Evolutionary conservation across 2,329 filamentous ascomycete genomes (phyloP), one percentile per base, ranked within the genome.

Genomic region (Aspergillus candidus): DNA sequence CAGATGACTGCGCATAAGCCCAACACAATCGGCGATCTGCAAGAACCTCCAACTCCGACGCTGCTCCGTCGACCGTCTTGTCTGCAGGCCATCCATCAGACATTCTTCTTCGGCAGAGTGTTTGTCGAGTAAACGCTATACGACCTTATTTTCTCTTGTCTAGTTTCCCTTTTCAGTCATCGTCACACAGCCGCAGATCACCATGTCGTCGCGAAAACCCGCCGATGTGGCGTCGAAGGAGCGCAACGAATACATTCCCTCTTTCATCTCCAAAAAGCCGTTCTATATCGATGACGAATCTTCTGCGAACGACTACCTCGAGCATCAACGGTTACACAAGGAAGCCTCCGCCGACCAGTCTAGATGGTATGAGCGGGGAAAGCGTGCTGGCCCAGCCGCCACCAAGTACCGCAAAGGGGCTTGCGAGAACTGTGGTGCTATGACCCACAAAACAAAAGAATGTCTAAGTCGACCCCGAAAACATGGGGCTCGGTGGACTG

Each of bases 401-500:
- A 98, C 93, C 54, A 98, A 96, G 63, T 98, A 87, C 65, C 87
- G 94, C 54, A 98, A 97, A 72, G 93, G 94, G 61, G 91, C 93
- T 41, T 98, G 93, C 71, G 91, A 97, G 69, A 98, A 98, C 70
- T 98, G 93, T 72, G 93, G 93, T 59, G 84, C 89, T 46, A 94
- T 97, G 86, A 89, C 87, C 53, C 93, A 98, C 71, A 94, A 94
- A 70, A 85, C 82, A 41, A 95, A 94, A 63, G 91, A 97, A 61
- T 98, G 93, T 62, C 71, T 98, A 40, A 88, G 84, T 59, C 79
- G 93, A 42, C 93, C 90, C 27, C 80, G 93, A 47, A 94, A 94
- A 40, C 82, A 84, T 44, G 91, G 93, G 50, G 93, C 93, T 10
- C 89, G 84, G 63, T 96, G 86, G 82, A 94, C 90, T 0, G 93